A percentile compares a stretch with the other conserved stretches of the same genome.
Conservation (phyloP, 2,329 filamentous ascomycete genomes). For the Colletotrichum sp. region DNA sequence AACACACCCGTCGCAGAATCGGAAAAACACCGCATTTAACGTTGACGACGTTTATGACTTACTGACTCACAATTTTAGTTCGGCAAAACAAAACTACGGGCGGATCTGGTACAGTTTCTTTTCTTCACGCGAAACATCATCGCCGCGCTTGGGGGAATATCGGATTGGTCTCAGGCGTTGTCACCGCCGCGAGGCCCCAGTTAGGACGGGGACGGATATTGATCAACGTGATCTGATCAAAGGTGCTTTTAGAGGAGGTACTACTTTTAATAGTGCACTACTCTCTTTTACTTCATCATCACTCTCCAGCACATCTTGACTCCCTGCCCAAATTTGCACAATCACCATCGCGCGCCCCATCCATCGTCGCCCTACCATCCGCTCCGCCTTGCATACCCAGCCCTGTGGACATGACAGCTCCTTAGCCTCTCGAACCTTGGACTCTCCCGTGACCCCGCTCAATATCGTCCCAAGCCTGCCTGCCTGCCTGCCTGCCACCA, state of each 20-base stretch:
- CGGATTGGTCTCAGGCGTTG: conserved; percentile 8
- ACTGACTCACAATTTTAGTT: conserved; percentile 24
- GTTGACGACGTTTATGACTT: conserved; percentile 22
- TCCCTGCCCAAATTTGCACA: conserved; percentile 12
- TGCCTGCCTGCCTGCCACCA: background rate
- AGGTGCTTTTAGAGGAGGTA: conserved; percentile 23
- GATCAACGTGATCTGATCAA: conserved; percentile 18
- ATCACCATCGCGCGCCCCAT: conserved; percentile 12
- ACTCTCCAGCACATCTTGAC: conserved; percentile 17
- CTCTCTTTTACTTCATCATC: conserved; percentile 22
- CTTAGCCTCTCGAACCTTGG: background rate
- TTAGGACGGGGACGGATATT: conserved; percentile 13
- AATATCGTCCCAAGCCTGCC: background rate
- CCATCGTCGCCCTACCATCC: background rate
- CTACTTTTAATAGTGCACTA: conserved; percentile 24
- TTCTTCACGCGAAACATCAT: conserved; percentile 16
- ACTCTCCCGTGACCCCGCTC: background rate
- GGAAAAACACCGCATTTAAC: conserved; percentile 49
- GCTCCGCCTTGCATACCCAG: conserved; percentile 8
- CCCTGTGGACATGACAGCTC: conserved; percentile 5
- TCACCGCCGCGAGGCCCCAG: conserved; percentile 1
- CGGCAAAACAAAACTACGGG: conserved; percentile 22
- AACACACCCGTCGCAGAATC: conserved; percentile 42
- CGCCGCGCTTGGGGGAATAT: conserved; percentile 13
- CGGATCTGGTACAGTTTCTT: conserved; percentile 22